Conservation (phyloP, 495 filamentous ascomycete species). For the Neurospora sp. region DNA sequence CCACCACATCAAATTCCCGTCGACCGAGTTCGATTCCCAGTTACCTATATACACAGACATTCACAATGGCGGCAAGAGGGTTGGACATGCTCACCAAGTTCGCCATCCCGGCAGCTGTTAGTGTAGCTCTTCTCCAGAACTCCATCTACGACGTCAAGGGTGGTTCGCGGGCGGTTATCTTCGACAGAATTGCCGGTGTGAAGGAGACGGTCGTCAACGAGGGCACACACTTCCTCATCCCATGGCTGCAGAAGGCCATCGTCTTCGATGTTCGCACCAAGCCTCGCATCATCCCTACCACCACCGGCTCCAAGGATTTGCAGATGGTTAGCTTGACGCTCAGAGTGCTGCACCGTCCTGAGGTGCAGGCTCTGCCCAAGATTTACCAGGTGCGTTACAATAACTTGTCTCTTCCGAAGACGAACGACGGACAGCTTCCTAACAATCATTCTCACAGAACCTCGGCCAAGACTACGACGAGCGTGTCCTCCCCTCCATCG, state of each 20-base stretch:
- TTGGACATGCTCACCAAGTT: conserved; percentile 56
- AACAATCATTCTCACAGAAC: conserved; percentile 23
- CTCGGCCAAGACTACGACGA: conserved; percentile 98
- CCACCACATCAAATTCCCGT: background rate
- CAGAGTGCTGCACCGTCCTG: conserved; percentile 87
- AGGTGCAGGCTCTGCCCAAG: conserved; percentile 83
- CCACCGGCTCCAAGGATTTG: conserved; percentile 95
- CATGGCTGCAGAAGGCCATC: conserved; percentile 92
- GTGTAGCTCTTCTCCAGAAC: conserved; percentile 50
- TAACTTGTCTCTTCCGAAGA: background rate
- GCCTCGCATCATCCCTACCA: conserved; percentile 94
- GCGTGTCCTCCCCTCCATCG: conserved; percentile 97
- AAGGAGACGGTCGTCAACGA: conserved; percentile 89
- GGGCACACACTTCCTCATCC: conserved; percentile 93
- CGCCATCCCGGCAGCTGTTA: conserved; percentile 62
- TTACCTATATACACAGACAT: conserved; percentile 8
- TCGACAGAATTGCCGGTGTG: conserved; percentile 88
- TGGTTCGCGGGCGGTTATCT: conserved; percentile 91
- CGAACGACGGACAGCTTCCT: background rate
- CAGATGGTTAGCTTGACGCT: conserved; percentile 99
- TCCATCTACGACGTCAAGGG: conserved; percentile 96
- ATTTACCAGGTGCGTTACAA: conserved; percentile 81
- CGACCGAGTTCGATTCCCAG: conserved; percentile 8
- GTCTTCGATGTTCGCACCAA: conserved; percentile 97
- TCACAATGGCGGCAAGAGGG: conserved; percentile 42